Percentiles rank a stretch among this genome's conserved stretches.
Evolutionary conservation across 495 filamentous ascomycete species (phyloP).

Genomic region (Penicillium maclennaniae): DNA sequence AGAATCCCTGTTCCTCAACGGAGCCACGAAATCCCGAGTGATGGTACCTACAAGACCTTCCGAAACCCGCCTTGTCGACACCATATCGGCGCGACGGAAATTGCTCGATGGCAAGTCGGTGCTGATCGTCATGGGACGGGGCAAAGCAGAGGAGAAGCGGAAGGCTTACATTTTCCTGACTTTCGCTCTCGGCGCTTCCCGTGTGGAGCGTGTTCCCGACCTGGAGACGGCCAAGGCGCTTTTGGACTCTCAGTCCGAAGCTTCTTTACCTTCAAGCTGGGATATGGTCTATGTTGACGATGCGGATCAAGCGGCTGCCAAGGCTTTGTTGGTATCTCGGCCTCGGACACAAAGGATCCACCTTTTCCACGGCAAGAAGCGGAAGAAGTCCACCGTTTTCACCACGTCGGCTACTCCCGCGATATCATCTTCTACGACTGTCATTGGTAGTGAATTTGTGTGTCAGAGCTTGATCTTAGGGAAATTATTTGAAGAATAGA

Average conservation of each 20-base stretch:
- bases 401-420: constrained; percentile 34
- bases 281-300: constrained; percentile 80
- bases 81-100: constrained; percentile 54
- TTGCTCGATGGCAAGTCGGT: constrained; percentile 65
- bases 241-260: constrained; percentile 43
- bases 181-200: constrained; percentile 68
- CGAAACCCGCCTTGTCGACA: constrained; percentile 51
- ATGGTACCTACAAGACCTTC: constrained; percentile 56
- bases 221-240: constrained; percentile 56
- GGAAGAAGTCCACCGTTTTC: constrained; percentile 47
- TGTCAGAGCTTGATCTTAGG: constrained; percentile 93
- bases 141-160: constrained; percentile 58
- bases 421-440: constrained; percentile 22
- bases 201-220: constrained; percentile 60
- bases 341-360: constrained; percentile 11
- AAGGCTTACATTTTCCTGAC: constrained; percentile 70
- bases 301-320: constrained; percentile 47
- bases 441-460: constrained; percentile 82
- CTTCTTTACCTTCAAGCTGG: constrained; percentile 47
- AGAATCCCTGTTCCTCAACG: constrained; percentile 69
- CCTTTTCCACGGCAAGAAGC: constrained; percentile 35
- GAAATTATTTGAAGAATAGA: constrained; percentile 61
- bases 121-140: constrained; percentile 69
- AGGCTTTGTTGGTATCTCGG: constrained; percentile 31
- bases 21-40: constrained; percentile 71